Conservation (phyloP, 495 filamentous ascomycete genomes). For the Xylaria longipes region DNA sequence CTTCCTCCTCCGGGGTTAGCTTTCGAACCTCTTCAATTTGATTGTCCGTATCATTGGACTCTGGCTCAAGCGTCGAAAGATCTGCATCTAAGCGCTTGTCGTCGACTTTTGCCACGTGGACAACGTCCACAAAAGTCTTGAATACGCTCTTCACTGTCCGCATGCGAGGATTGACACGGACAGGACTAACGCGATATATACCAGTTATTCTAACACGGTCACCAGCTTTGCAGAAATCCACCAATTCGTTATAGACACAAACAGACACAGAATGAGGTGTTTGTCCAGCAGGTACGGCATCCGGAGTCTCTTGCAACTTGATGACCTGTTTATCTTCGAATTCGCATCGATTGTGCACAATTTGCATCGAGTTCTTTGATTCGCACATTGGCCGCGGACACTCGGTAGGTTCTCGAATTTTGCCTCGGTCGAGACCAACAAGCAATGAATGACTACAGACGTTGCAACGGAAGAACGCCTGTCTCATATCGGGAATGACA, state of each 20-base stretch:
- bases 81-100: conserved; percentile 92
- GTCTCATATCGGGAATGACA: conserved; percentile 97
- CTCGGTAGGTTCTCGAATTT: conserved; percentile 90
- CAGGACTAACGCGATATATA: conserved; percentile 92
- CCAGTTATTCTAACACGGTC: conserved; percentile 96
- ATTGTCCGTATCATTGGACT: conserved; percentile 74
- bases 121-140: conserved; percentile 96
- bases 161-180: conserved; percentile 94
- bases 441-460: conserved; percentile 89
- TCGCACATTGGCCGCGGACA: conserved; percentile 87
- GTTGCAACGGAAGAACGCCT: conserved; percentile 92
- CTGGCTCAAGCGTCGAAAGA: conserved; percentile 79
- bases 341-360: conserved; percentile 92
- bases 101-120: conserved; percentile 97
- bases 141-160: conserved; percentile 90
- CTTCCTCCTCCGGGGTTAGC: conserved; percentile 87
- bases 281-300: conserved; percentile 91
- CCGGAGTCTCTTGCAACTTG: conserved; percentile 97
- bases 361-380: conserved; percentile 93
- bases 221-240: conserved; percentile 97
- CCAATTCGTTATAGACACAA: conserved; percentile 95
- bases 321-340: conserved; percentile 99
- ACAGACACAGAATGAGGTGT: conserved; percentile 98
- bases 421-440: conserved; percentile 91
- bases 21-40: conserved; percentile 83